These are phyloP conservation scores for Leccinum ambiguum DNA, from an alignment of 1,284 basidiomycete species.

Conservation along the genomic window DNA sequence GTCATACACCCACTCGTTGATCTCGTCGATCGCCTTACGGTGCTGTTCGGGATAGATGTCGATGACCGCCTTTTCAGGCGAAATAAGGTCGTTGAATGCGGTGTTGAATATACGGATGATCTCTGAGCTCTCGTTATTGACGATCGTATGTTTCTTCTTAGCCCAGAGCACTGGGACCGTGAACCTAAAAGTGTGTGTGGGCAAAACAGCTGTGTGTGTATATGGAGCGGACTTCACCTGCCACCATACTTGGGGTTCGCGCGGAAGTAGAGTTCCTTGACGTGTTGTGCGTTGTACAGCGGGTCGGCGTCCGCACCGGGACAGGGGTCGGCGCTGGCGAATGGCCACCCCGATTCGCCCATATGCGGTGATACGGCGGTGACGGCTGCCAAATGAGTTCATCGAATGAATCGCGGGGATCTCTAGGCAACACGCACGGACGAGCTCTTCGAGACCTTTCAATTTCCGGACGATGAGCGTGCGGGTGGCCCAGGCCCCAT, in stretches of 20 bases:
- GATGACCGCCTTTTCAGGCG: slow-evolving; percentile 61
- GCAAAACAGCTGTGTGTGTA: not conserved
- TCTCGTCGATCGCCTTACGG: slow-evolving; percentile 77
- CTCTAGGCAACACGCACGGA: slow-evolving; percentile 46
- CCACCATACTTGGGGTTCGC: slow-evolving; percentile 72
- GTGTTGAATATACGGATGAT: slow-evolving; percentile 93
- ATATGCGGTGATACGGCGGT: slow-evolving; percentile 86
- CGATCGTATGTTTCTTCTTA: slow-evolving; percentile 85
- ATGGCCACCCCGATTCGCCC: slow-evolving; percentile 87
- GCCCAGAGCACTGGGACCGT: slow-evolving; percentile 97
- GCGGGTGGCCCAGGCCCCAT: slow-evolving; percentile 79
- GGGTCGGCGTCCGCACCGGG: slow-evolving; percentile 75
- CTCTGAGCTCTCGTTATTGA: slow-evolving; percentile 94
- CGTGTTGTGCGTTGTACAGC: slow-evolving; percentile 62
- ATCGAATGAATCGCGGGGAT: not conserved
- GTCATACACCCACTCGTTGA: slow-evolving; percentile 89
- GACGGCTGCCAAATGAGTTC: slow-evolving; percentile 44
- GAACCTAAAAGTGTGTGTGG: slow-evolving; percentile 47
- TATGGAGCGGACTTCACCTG: slow-evolving; percentile 39
- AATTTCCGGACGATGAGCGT: slow-evolving; percentile 87
- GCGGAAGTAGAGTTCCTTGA: slow-evolving; percentile 86
- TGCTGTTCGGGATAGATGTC: slow-evolving; percentile 80
- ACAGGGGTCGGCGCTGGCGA: slow-evolving; percentile 69
- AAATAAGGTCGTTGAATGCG: slow-evolving; percentile 75
- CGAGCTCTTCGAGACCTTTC: slow-evolving; percentile 32